These are phyloP conservation scores for Diaporthe destruens DNA, from an alignment of 2,329 filamentous ascomycete species.

Conservation along the genomic window DNA sequence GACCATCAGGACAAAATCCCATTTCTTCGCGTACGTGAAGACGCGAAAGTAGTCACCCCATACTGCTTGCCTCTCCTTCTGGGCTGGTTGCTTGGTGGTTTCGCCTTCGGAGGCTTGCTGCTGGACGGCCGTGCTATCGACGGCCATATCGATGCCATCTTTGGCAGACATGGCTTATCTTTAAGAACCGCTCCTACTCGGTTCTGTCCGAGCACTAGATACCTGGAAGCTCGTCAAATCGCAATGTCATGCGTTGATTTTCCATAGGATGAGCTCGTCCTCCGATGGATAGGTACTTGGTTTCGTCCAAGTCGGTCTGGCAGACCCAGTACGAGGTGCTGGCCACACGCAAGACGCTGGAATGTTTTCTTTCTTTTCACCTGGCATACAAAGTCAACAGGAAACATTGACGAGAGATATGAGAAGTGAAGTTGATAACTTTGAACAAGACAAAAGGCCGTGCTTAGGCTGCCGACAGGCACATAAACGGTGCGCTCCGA, in stretches of 20 bases:
- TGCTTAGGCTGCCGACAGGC: background rate
- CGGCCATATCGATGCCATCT: slow-evolving; percentile 9
- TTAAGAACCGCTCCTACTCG: background rate
- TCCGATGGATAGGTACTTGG: background rate
- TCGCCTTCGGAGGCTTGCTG: background rate
- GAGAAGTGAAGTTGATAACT: background rate
- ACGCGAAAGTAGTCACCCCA: slow-evolving; percentile 47
- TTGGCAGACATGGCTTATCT: slow-evolving; percentile 12
- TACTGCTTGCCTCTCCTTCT: slow-evolving; percentile 35
- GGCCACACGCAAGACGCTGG: background rate
- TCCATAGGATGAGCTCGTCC: background rate
- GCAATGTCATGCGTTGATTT: background rate
- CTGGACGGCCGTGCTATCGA: background rate
- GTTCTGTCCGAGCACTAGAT: background rate
- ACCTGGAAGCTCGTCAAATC: background rate
- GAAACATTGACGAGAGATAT: too few relatives aligned
- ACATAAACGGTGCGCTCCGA: background rate
- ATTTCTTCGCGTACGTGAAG: slow-evolving; percentile 66
- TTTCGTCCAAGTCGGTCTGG: slow-evolving; percentile 4
- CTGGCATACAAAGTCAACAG: too few relatives aligned
- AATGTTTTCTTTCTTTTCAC: background rate
- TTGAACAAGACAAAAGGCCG: background rate
- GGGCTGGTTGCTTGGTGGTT: background rate
- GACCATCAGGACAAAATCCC: slow-evolving; percentile 62
- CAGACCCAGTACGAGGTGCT: background rate